Evolutionary conservation across 2,329 filamentous ascomycete genomes (phyloP).

Genomic region (Ilyonectria destructans): DNA sequence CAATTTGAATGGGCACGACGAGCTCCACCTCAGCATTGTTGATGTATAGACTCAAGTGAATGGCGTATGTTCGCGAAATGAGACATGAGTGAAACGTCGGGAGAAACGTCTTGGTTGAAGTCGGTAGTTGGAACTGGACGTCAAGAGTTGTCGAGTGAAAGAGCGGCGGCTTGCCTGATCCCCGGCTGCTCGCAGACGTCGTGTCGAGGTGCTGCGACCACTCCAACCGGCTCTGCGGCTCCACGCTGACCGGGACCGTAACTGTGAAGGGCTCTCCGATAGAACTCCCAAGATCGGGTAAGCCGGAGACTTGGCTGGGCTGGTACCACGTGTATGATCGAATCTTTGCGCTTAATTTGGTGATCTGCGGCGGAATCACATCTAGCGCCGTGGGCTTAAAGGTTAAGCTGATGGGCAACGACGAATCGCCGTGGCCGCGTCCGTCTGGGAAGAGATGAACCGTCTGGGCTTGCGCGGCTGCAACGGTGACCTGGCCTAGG

Average conservation of each 20-base stretch:
- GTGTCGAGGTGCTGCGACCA: slow-evolving; percentile 1
- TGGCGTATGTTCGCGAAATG: slow-evolving; percentile 8
- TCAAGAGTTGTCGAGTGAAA: slow-evolving; percentile 1
- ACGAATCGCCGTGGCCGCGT: background rate
- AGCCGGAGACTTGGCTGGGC: background rate
- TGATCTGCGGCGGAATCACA: background rate
- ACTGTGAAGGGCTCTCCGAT: background rate
- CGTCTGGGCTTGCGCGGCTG: background rate
- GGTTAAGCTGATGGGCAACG: background rate
- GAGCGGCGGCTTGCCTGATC: background rate
- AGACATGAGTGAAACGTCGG: slow-evolving; percentile 15
- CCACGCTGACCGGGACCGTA: background rate
- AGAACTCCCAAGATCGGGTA: background rate
- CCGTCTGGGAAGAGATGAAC: background rate
- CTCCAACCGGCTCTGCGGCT: background rate
- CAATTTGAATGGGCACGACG: background rate
- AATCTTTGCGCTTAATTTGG: background rate
- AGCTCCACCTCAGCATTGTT: background rate
- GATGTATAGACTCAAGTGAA: background rate
- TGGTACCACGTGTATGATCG: slow-evolving; percentile 6
- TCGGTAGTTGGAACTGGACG: slow-evolving; percentile 3
- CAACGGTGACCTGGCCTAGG: slow-evolving; percentile 7
- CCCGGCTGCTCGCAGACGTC: too few relatives aligned
- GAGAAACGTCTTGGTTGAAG: background rate
- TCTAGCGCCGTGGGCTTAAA: background rate